Percentiles rank a stretch among this genome's conserved stretches.
Evolutionary conservation across 129 eudicot species (phyloP).

Genomic region (Flaveria robusta): DNA sequence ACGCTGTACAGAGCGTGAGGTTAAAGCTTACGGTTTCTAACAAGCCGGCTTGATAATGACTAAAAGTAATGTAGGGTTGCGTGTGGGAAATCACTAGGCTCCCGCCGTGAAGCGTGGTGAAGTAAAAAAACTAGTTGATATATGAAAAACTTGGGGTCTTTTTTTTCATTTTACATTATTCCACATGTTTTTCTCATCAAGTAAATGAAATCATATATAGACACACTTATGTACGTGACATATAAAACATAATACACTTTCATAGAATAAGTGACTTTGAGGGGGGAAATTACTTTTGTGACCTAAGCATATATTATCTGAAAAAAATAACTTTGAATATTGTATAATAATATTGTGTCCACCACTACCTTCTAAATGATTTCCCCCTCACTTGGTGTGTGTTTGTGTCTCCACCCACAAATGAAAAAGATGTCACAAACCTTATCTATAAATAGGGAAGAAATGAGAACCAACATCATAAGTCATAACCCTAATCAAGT

Average conservation of each 20-base stretch:
- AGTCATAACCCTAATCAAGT: constrained; percentile 24
- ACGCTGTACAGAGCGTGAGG: too few relatives aligned
- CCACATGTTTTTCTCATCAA: too few relatives aligned
- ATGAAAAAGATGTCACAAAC: constrained; percentile 31
- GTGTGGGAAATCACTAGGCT: too few relatives aligned
- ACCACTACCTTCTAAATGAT: constrained; percentile 46
- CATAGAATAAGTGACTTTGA: neutral
- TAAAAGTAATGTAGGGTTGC: too few relatives aligned
- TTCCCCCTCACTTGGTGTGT: constrained; percentile 39
- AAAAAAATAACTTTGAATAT: constrained; percentile 8
- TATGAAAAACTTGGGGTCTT: too few relatives aligned
- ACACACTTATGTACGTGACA: neutral
- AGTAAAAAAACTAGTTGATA: too few relatives aligned
- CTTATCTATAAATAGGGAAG: constrained; percentile 44
- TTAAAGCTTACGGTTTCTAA: too few relatives aligned
- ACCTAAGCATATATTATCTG: neutral
- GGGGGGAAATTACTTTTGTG: neutral
- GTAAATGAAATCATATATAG: neutral
- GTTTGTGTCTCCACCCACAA: constrained; percentile 53
- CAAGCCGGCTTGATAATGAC: too few relatives aligned
- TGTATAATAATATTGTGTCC: constrained; percentile 29
- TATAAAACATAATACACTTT: neutral
- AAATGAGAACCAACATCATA: constrained; percentile 18
- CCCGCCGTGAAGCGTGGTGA: too few relatives aligned
- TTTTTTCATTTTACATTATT: too few relatives aligned